Percentiles rank a stretch among this genome's conserved stretches.
phyloP scores from a whole-genome alignment of 2,329 filamentous ascomycete species.

The Pseudocercospora vitis region DNA sequence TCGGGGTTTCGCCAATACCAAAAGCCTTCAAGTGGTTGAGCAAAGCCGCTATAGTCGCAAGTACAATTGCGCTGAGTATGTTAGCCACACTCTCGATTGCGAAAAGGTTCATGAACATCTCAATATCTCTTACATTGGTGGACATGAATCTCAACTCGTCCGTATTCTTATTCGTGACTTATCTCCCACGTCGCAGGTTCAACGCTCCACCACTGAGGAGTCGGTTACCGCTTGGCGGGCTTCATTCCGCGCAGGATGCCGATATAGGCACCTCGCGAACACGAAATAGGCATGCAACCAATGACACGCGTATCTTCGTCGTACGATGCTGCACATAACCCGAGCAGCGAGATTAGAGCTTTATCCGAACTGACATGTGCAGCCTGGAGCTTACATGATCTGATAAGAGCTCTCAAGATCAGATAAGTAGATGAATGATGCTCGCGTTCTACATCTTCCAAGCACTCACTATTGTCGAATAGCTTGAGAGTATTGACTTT shows the following conservation, averaged over 20 bases:
- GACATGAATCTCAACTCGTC: too few species aligned
- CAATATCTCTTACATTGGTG: too few species aligned
- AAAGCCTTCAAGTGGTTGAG: too few species aligned
- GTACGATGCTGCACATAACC: slow-evolving; percentile 2
- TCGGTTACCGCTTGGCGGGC: background rate
- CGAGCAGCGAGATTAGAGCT: too few species aligned
- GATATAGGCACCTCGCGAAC: background rate
- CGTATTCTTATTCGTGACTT: background rate
- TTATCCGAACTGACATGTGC: background rate
- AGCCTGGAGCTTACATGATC: slow-evolving; percentile 1
- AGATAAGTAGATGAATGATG: background rate
- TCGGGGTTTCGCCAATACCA: too few species aligned
- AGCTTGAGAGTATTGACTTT: too few species aligned
- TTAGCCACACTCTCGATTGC: too few species aligned
- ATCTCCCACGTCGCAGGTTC: background rate
- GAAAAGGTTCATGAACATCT: too few species aligned
- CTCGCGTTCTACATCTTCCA: background rate
- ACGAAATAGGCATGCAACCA: background rate
- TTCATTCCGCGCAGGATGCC: background rate
- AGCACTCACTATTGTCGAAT: background rate
- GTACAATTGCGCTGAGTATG: too few species aligned
- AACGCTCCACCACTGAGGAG: background rate
- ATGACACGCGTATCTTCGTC: background rate
- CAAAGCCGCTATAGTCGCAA: too few species aligned
- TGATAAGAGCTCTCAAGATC: slow-evolving; percentile 1